Conservation (phyloP, 1,284 basidiomycete species). For the Cutaneotrichosporon sp. region DNA sequence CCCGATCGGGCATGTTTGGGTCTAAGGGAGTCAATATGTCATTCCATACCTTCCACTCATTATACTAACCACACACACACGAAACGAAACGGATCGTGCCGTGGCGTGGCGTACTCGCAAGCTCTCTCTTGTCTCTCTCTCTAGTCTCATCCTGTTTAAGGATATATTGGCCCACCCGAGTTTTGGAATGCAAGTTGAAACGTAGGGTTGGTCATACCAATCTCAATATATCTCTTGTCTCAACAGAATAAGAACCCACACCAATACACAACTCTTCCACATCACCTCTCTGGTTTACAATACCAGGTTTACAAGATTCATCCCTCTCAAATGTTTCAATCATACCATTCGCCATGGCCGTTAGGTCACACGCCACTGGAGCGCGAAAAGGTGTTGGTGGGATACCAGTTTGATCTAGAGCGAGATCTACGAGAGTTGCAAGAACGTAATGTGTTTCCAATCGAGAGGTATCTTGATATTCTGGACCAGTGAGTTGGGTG, state of each 20-base stretch:
- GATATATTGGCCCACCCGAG: too few relatives aligned
- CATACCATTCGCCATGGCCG: constrained; percentile 6
- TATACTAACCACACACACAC: too few relatives aligned
- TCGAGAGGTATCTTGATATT: background rate
- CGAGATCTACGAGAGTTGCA: background rate
- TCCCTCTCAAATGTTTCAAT: background rate
- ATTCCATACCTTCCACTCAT: too few relatives aligned
- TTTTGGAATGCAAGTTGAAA: too few relatives aligned
- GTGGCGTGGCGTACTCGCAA: too few relatives aligned
- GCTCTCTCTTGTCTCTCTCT: too few relatives aligned
- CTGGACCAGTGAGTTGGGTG: constrained; percentile 3
- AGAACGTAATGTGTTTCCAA: background rate
- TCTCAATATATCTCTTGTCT: too few relatives aligned
- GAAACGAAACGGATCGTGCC: too few relatives aligned
- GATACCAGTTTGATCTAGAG: background rate
- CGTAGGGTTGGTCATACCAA: too few relatives aligned
- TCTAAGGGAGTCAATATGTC: too few relatives aligned
- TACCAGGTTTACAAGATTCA: background rate
- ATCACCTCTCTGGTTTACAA: background rate
- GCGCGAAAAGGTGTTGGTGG: background rate
- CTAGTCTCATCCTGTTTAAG: too few relatives aligned
- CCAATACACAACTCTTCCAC: background rate
- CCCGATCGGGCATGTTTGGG: too few relatives aligned
- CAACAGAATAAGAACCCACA: background rate
- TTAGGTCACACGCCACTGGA: background rate